Percentiles rank a stretch among this genome's conserved stretches.
Conservation (phyloP, 148 eudicot species). For the Rhododendron simsii region DNA sequence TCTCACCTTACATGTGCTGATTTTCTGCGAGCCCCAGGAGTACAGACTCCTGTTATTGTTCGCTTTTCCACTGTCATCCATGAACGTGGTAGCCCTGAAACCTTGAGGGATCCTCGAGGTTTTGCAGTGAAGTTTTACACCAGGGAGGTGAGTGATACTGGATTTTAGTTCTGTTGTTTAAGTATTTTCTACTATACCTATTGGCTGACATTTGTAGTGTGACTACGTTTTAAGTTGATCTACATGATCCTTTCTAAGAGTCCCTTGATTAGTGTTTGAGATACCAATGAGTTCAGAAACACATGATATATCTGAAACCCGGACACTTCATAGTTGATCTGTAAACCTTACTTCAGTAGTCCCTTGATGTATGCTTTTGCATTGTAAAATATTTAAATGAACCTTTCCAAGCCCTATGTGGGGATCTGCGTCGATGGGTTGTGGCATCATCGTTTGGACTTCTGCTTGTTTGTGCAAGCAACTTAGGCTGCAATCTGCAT, state of each 20-base stretch:
- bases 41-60: conserved; percentile 92
- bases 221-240: background rate
- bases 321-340: background rate
- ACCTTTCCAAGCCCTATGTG: background rate
- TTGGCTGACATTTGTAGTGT: background rate
- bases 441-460: background rate
- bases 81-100: conserved; percentile 98
- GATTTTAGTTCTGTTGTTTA: background rate
- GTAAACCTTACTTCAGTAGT: background rate
- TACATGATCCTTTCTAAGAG: background rate
- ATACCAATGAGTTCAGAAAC: background rate
- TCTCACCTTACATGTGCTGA: conserved; percentile 96
- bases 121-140: conserved; percentile 98
- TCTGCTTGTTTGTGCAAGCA: background rate
- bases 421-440: background rate
- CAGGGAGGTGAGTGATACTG: conserved; percentile 59
- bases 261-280: background rate
- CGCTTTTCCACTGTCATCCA: conserved; percentile 96
- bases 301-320: background rate
- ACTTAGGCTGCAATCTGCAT: background rate
- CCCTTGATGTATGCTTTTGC: background rate
- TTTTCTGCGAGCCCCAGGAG: conserved; percentile 88
- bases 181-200: background rate
- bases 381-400: background rate
- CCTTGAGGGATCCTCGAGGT: conserved; percentile 93